Conservation (phyloP, 1,284 basidiomycete genomes). For the Marasmius sp. region DNA sequence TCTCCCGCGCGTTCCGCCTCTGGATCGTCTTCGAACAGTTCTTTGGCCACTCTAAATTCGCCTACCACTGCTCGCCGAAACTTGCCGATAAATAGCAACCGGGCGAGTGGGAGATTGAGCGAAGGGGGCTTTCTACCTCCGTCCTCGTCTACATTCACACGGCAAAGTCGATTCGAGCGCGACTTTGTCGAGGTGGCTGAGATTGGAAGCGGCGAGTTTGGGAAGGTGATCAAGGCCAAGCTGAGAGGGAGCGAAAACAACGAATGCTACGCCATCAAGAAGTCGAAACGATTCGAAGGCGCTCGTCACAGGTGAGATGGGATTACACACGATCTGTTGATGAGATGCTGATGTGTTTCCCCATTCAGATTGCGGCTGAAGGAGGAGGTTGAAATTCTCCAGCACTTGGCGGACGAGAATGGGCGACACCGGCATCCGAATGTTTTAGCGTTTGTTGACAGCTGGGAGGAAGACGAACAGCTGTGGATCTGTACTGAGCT, state of each 20-base stretch:
- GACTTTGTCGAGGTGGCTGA: slow-evolving; percentile 82
- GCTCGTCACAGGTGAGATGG: slow-evolving; percentile 80
- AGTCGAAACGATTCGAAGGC: slow-evolving; percentile 91
- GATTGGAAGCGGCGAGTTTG: slow-evolving; percentile 93
- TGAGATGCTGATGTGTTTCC: slow-evolving; percentile 19
- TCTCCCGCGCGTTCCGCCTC: slow-evolving; percentile 51
- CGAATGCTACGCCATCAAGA: slow-evolving; percentile 88
- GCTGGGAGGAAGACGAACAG: slow-evolving; percentile 94
- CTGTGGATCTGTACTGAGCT: slow-evolving; percentile 95
- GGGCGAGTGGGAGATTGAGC: slow-evolving; percentile 12
- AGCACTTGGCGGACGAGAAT: slow-evolving; percentile 60
- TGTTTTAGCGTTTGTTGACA: slow-evolving; percentile 89
- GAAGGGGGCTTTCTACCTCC: slow-evolving; percentile 25
- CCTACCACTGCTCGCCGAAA: slow-evolving; percentile 29
- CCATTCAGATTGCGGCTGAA: slow-evolving; percentile 75
- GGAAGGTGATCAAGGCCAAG: slow-evolving; percentile 89
- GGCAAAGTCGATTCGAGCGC: slow-evolving; percentile 67
- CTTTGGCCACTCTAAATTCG: slow-evolving; percentile 28
- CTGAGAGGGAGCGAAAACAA: slow-evolving; percentile 56
- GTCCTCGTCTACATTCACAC: slow-evolving; percentile 37
- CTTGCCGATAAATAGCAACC: slow-evolving; percentile 18
- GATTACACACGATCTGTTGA: slow-evolving; percentile 1
- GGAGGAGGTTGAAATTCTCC: slow-evolving; percentile 94
- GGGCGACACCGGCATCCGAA: slow-evolving; percentile 60
- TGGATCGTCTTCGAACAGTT: slow-evolving; percentile 54